Base-by-base conservation (phyloP, 768 basidiomycete genomes). In the Hygrophorus russula region DNA sequence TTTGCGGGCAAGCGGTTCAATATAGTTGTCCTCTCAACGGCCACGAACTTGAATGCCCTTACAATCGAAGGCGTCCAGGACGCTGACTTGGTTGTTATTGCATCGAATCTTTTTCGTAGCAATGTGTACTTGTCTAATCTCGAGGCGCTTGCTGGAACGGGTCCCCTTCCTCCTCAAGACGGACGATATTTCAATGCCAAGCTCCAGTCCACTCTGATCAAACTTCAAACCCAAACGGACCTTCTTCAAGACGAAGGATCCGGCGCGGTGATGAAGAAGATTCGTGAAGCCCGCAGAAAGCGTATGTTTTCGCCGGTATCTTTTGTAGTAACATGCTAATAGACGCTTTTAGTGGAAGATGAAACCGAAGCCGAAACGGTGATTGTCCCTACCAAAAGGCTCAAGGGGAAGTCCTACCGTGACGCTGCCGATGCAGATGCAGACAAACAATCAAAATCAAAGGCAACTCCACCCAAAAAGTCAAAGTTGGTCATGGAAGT, bases 171-270 rank as follows among this genome's bases (percentile, higher is more conserved):
- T 1, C 62, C 64, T n/a, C 75, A 78, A 28, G 84, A 89, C 28
- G 89, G 89, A 10, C 78, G 93, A 14, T 90, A 90, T 65, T 96
- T 93, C 70, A 80, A 84, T 41, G 80, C 82, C n/a, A 74, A 83
- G 24, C 67, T 94, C 15, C 78, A 84, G 14, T 70, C 75, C 34
- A 68, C 73, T 17, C 61, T 85, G 40, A 65, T 63, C 7, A 64
- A 73, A 1, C 63, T 94, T 20, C 34, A 30, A 67, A 69, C 52
- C 59, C 55, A 94, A 50, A 78, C 83, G 2, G 77, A 84, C 27
- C 68, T 72, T 5, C 63, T 97, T 13, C 71, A 74, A 47, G 68
- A 72, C 5, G 66, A 86, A 36, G 87, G 85, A 5, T 65, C 85
- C 0, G 56, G 59, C 1, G 73, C 69, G 1, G 86, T 83, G 9